phyloP scores from a whole-genome alignment of 257 asterid species.

The Nemophila menziesii region DNA sequence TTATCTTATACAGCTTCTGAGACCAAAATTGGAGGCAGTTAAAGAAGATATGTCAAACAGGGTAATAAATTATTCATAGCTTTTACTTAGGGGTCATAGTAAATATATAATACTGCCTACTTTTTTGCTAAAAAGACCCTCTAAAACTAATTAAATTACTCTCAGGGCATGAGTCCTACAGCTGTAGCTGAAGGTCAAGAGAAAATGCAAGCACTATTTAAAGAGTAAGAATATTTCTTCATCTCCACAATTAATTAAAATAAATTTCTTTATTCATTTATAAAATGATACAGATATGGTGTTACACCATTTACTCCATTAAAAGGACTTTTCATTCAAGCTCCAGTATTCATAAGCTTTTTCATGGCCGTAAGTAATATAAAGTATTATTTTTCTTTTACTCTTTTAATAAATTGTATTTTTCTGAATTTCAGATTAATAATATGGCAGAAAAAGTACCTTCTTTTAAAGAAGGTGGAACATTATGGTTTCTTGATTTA shows the following conservation, averaged over 20 bases:
- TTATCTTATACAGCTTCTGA: conserved; percentile 55
- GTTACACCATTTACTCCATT: conserved; percentile 81
- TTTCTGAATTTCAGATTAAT: conserved; percentile 37
- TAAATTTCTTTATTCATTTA: background rate
- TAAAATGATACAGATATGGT: conserved; percentile 51
- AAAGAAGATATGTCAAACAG: conserved; percentile 56
- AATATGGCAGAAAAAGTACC: conserved; percentile 85
- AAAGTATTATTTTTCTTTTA: background rate
- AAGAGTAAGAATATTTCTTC: conserved; percentile 41
- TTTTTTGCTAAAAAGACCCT: background rate
- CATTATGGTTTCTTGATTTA: conserved; percentile 83
- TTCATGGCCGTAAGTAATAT: conserved; percentile 83
- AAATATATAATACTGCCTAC: background rate
- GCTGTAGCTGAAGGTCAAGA: conserved; percentile 82
- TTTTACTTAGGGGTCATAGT: background rate
- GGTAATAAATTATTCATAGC: conserved; percentile 43
- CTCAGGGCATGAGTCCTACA: conserved; percentile 61
- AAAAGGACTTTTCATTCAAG: conserved; percentile 73
- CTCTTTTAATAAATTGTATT: conserved; percentile 7
- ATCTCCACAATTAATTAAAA: background rate
- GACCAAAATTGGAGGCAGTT: conserved; percentile 59
- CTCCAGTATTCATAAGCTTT: conserved; percentile 67
- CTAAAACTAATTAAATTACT: background rate
- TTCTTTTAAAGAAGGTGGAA: conserved; percentile 82
- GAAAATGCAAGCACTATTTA: conserved; percentile 45